Percentiles rank a stretch among this genome's conserved stretches.
These are phyloP conservation scores for Pisolithus albus DNA, from an alignment of 768 basidiomycete genomes.

Conservation along the genomic window DNA sequence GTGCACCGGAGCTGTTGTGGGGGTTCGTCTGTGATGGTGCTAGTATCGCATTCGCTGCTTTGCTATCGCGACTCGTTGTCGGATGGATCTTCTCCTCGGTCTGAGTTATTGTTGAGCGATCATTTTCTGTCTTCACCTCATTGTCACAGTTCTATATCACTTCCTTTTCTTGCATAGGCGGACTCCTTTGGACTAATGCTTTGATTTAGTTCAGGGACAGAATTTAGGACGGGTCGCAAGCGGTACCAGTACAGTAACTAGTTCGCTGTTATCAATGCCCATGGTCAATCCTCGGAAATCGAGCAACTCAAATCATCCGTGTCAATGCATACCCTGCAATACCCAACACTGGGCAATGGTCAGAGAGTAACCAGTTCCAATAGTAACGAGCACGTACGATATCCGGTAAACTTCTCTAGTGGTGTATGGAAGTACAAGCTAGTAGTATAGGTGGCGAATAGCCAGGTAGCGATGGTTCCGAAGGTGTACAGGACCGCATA, in stretches of 20 bases:
- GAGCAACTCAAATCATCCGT: constrained; percentile 9
- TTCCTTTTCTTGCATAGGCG: background rate
- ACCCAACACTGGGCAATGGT: constrained; percentile 30
- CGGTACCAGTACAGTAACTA: too few relatives aligned
- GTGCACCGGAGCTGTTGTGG: constrained; percentile 26
- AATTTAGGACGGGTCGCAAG: too few relatives aligned
- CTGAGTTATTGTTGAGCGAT: background rate
- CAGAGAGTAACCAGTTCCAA: background rate
- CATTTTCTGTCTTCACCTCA: background rate
- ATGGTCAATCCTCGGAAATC: background rate
- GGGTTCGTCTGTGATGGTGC: constrained; percentile 35
- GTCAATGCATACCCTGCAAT: constrained; percentile 30
- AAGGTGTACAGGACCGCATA: constrained; percentile 42
- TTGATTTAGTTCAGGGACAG: too few relatives aligned
- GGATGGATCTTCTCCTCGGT: constrained; percentile 25
- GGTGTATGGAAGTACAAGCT: constrained; percentile 89
- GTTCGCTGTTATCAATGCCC: too few relatives aligned
- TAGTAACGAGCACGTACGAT: constrained; percentile 46
- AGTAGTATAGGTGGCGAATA: constrained; percentile 74
- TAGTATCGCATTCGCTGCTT: constrained; percentile 22
- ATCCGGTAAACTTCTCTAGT: constrained; percentile 80
- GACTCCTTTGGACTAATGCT: too few relatives aligned
- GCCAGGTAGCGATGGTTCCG: constrained; percentile 53
- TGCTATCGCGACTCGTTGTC: constrained; percentile 20
- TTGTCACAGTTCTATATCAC: background rate